phyloP scores from a whole-genome alignment of 495 filamentous ascomycete genomes.

The Podospora fimiseda region DNA sequence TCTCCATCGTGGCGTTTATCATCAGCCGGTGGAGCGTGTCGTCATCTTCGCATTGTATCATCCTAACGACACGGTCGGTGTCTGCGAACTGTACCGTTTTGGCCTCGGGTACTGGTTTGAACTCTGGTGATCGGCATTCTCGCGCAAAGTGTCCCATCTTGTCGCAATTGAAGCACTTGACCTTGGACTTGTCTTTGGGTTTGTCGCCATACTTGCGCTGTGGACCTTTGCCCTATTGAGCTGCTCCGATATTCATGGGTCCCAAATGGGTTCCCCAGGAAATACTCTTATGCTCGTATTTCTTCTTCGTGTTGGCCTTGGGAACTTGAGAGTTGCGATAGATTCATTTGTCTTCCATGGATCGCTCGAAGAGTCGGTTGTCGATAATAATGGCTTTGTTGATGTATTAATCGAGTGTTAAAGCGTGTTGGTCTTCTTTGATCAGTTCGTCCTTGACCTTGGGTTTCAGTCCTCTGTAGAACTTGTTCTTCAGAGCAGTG shows the following conservation, averaged over 20 bases:
- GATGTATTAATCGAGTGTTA: not conserved
- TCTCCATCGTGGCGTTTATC: not conserved
- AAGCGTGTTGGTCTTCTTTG: not conserved
- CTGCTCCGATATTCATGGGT: not conserved
- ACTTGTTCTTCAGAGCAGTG: too few relatives aligned
- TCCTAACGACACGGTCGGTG: too few relatives aligned
- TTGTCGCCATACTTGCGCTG: not conserved
- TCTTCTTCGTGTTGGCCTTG: not conserved
- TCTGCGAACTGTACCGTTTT: too few relatives aligned
- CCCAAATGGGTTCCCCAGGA: not conserved
- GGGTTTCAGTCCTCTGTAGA: not conserved
- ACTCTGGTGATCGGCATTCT: not conserved
- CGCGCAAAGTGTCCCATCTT: not conserved
- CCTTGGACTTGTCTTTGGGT: not conserved
- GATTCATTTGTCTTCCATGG: not conserved
- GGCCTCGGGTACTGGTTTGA: not conserved
- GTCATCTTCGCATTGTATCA: too few relatives aligned
- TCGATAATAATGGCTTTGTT: not conserved
- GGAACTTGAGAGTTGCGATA: not conserved
- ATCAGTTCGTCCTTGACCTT: conserved; percentile 1
- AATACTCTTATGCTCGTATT: too few relatives aligned
- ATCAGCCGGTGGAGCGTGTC: too few relatives aligned
- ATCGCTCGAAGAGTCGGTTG: not conserved
- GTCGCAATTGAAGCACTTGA: not conserved
- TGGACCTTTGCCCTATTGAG: not conserved